Evolutionary conservation across 2,329 filamentous ascomycete species (phyloP), one percentile per base, ranked within the genome.

Genomic region (Venturia pyrina): DNA sequence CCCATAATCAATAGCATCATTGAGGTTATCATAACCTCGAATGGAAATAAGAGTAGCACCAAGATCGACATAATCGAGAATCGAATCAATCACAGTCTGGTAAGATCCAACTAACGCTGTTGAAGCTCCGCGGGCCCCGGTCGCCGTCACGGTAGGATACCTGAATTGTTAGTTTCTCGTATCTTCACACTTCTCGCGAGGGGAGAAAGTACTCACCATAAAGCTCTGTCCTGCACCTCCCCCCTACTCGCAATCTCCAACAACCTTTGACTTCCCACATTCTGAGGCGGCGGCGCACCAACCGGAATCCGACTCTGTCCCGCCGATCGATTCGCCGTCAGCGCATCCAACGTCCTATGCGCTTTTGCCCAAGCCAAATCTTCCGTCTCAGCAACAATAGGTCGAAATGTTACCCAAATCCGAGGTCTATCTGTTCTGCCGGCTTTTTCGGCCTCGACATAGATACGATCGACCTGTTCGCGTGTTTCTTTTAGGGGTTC

Each of bases 321-420:
- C 48, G 69, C 68, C 48, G 63, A 67, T 13, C 76, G 72, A 69
- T 83, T 79, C 7, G 68, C 67, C 67, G 81, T 81, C 56, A 87
- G 75, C 0, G 76, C 73, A 24, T 85, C 83, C 0, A 87, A 78
- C 0, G 80, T 86, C 34, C 77, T 77, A 71, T 86, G 79, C 3
- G 85, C 85, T 74, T 86, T 87, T 3, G 77, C 78, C 85, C 85
- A 87, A 0, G 85, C 85, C 7, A 87, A 77, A 24, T 86, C 84
- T 17, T 87, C 84, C 0, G 84, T 87, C 74, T 86, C 84, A 0
- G 84, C 84, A 0, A 81, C 70, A 67, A 87, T 87, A 3, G 85
- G 85, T 2, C 85, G 79, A 79, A 87, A 87, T 0, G 85, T 86
- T 1, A 87, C 85, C 85, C 85, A 87, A 70, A 87, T 87, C 4